These are phyloP conservation scores for Rhododendron williamsianum DNA, from an alignment of 148 eudicot genomes.

Conservation along the genomic window DNA sequence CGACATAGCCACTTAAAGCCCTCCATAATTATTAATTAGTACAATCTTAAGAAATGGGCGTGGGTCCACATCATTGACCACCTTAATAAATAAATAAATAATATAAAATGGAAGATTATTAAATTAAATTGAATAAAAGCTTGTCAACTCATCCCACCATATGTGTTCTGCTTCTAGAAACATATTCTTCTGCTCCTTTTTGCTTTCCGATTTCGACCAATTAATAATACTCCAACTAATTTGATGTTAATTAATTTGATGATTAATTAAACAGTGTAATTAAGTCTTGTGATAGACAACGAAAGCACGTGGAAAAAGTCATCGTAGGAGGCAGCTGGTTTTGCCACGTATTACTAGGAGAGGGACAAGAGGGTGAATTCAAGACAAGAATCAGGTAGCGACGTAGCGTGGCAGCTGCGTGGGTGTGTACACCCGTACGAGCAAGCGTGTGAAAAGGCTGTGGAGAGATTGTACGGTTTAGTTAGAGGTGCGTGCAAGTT, in stretches of 20 bases:
- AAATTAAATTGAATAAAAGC: not conserved
- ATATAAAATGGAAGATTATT: not conserved
- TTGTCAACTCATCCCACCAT: not conserved
- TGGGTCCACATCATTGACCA: not conserved
- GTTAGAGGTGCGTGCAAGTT: too few relatives aligned
- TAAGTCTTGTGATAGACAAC: not conserved
- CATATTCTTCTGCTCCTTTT: not conserved
- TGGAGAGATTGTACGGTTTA: too few relatives aligned
- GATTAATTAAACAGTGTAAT: not conserved
- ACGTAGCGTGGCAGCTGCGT: too few relatives aligned
- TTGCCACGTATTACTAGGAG: too few relatives aligned
- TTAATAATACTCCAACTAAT: not conserved
- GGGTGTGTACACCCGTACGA: too few relatives aligned
- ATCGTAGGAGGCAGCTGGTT: not conserved
- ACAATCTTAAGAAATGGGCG: not conserved
- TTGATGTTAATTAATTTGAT: not conserved
- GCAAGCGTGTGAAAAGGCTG: too few relatives aligned
- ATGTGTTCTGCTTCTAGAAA: not conserved
- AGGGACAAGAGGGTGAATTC: too few relatives aligned
- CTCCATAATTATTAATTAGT: not conserved
- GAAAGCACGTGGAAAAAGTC: not conserved
- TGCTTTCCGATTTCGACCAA: not conserved
- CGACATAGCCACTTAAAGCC: not conserved
- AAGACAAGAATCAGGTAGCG: too few relatives aligned
- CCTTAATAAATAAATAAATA: not conserved